Conservation (phyloP, 2,329 filamentous ascomycete species). For the Lasiodiplodia sp. region DNA sequence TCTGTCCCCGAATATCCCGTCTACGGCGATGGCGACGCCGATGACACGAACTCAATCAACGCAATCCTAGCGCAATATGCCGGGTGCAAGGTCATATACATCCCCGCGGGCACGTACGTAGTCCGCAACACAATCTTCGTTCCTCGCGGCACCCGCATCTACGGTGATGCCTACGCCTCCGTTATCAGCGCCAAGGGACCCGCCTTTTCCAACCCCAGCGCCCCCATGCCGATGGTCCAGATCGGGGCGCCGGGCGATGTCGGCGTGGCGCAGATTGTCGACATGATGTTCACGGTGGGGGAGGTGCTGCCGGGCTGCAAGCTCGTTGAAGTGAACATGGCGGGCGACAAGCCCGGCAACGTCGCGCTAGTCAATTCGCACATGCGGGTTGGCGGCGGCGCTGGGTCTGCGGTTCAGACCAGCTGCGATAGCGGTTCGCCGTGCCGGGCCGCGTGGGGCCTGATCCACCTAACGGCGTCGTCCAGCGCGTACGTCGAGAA, state of each 20-base stretch:
- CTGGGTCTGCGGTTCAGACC: slow-evolving; percentile 37
- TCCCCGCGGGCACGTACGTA: slow-evolving; percentile 35
- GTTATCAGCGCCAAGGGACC: slow-evolving; percentile 33
- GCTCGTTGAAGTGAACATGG: slow-evolving; percentile 58
- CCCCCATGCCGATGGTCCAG: slow-evolving; percentile 33
- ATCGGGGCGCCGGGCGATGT: slow-evolving; percentile 34
- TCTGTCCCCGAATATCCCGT: slow-evolving; percentile 4
- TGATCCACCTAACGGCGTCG: slow-evolving; percentile 58
- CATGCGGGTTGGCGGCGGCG: slow-evolving; percentile 46
- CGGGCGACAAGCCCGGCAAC: slow-evolving; percentile 51
- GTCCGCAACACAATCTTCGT: slow-evolving; percentile 34
- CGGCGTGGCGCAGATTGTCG: slow-evolving; percentile 35
- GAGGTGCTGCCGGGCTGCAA: slow-evolving; percentile 28
- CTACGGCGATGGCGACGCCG: slow-evolving; percentile 21
- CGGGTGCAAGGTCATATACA: slow-evolving; percentile 29
- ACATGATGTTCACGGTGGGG: slow-evolving; percentile 35
- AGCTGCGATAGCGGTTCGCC: slow-evolving; percentile 43
- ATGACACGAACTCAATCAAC: slow-evolving; percentile 28
- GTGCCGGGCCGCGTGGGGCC: slow-evolving; percentile 41
- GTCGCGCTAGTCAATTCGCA: slow-evolving; percentile 53
- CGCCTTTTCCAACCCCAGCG: slow-evolving; percentile 33
- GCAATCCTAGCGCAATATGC: slow-evolving; percentile 19
- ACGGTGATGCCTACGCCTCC: slow-evolving; percentile 34
- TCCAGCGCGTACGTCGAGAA: slow-evolving; percentile 63
- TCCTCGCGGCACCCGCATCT: slow-evolving; percentile 31